Percentiles rank a stretch among this genome's conserved stretches.
Conservation (phyloP, 257 asterid genomes). For the Petrea volubilis region DNA sequence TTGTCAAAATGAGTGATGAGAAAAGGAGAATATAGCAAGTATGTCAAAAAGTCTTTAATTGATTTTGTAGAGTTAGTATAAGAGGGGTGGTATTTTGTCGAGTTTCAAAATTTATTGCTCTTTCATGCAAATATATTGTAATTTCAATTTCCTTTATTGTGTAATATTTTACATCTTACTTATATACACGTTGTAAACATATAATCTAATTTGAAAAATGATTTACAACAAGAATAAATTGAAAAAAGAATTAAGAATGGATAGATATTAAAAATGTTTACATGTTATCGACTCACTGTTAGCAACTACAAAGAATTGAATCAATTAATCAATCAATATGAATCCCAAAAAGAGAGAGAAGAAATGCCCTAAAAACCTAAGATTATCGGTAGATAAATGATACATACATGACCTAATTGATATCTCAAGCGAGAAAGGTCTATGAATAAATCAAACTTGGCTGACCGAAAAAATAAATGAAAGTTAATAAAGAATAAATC, state of each 20-base stretch:
- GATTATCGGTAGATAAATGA: not conserved
- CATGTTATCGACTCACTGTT: no score
- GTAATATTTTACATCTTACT: no score
- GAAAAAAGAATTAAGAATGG: no score
- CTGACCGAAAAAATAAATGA: not conserved
- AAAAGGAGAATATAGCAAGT: not conserved
- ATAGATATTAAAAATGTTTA: no score
- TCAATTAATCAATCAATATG: not conserved
- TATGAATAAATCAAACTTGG: slow-evolving; percentile 28
- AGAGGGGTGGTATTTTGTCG: no score
- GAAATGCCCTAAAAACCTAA: no score
- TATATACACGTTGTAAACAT: no score
- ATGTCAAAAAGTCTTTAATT: not conserved
- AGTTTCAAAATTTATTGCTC: no score
- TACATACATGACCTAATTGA: slow-evolving; percentile 13
- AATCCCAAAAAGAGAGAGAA: not conserved
- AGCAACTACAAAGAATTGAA: not conserved
- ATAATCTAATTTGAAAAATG: no score
- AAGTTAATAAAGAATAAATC: not conserved
- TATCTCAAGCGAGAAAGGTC: not conserved
- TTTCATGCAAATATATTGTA: no score
- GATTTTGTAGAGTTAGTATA: not conserved
- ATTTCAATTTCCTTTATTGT: no score
- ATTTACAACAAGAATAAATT: no score
- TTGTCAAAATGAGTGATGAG: not conserved